Base-by-base conservation (phyloP, 345 rosid species). In the Anastatica hierochuntica region DNA sequence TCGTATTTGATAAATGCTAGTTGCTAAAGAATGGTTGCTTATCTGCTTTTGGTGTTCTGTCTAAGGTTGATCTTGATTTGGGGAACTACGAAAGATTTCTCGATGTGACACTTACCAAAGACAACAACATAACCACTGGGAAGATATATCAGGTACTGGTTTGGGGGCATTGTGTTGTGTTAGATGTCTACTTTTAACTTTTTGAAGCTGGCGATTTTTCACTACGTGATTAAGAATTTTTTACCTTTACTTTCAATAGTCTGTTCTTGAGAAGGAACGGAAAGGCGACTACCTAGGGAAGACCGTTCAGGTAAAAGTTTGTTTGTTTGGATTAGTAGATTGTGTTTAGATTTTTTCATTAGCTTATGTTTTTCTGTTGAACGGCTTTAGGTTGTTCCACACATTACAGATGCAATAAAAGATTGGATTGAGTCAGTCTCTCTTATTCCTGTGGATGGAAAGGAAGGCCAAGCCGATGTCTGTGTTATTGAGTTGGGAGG, bases 401-500 rank as follows among this genome's bases (percentile, higher is more conserved):
- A 92, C 68, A 72, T 92, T 39, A 92, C 98, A 26, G 88, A 88
- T 68, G 98, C 98, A 43, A 83, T 92, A 53, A 88, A 83, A 70
- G 69, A 85, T 65, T 83, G 95, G 97, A 88, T 92, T 56, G 75
- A 83, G 59, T 66, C 76, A 4, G 92, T 83, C 45, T 70, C 92
- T 61, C 59, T 63, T 27, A 68, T 85, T 62, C 97, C 97, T 31
- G 97, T 92, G 27, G 98, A 92, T 78, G 98, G 97, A 53, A 71
- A 76, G 53, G 83, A 85, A 60, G 94, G 82, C 13, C 79, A 90
- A 41, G 88, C 94, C 0, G 82, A 88, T 80, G 94, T 88, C 61
- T 92, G 98, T 70, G 97, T 92, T 40, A 92, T 92, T 69, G 98
- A 92, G 77, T 72, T 92, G 60, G 98, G 98, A 43, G 98, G 98